Conservation (phyloP, 352 stramenopile species). For the Peronospora farinosa region DNA sequence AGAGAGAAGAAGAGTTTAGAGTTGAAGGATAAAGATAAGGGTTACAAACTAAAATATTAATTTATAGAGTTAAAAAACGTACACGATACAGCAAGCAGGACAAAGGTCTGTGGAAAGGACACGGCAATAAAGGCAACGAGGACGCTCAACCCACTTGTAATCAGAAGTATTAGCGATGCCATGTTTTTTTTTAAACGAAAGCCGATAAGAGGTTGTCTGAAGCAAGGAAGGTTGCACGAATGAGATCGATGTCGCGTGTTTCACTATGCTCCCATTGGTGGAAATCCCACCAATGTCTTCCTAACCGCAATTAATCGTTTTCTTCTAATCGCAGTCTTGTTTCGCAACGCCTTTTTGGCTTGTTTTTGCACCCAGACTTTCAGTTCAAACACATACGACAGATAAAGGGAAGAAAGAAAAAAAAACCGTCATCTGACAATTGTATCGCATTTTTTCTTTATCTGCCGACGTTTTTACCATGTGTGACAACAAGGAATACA, state of each 20-base stretch:
- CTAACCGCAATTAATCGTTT: constrained; percentile 8
- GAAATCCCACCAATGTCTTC: constrained; percentile 15
- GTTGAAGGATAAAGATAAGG: background rate
- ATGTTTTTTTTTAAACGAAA: too few species aligned
- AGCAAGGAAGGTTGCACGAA: constrained; percentile 9
- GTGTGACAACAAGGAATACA: constrained; percentile 80
- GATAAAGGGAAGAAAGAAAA: constrained; percentile 20
- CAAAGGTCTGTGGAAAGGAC: constrained; percentile 19
- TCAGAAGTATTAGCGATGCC: constrained; percentile 4
- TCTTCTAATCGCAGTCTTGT: constrained; percentile 14
- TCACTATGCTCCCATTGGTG: constrained; percentile 27
- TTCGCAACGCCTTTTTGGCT: constrained; percentile 1
- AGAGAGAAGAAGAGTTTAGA: background rate
- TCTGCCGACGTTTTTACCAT: constrained; percentile 21
- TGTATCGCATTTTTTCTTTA: constrained; percentile 12
- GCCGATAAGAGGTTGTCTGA: constrained; percentile 4
- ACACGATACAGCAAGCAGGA: constrained; percentile 29
- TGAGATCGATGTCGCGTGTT: constrained; percentile 11
- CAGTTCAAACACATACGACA: constrained; percentile 20
- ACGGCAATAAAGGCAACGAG: constrained; percentile 19
- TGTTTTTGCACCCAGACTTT: constrained; percentile 25
- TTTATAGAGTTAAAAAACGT: background rate
- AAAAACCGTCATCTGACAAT: constrained; percentile 17
- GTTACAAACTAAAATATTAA: background rate
- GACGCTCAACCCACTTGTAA: constrained; percentile 8